Evolutionary conservation across 2,329 filamentous ascomycete genomes (phyloP).

Genomic region (Microsporum ferrugineum): DNA sequence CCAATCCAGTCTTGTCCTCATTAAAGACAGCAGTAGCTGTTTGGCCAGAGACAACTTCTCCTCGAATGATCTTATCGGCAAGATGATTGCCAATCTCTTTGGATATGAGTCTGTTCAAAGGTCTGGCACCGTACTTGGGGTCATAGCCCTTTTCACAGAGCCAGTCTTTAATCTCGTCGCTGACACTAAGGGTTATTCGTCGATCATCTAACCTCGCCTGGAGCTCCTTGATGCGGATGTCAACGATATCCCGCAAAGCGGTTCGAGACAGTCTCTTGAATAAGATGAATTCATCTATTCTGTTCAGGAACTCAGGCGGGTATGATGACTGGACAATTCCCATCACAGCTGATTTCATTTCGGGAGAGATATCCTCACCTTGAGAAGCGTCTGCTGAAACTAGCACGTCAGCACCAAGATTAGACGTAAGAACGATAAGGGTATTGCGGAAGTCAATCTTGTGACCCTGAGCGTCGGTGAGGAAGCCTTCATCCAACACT

Average conservation of each 20-base stretch:
- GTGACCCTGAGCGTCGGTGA: constrained; percentile 90
- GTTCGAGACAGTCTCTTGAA: constrained; percentile 73
- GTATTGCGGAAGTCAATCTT: constrained; percentile 96
- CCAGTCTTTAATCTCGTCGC: constrained; percentile 66
- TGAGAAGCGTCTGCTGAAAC: constrained; percentile 60
- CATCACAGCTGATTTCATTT: constrained; percentile 71
- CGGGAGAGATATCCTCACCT: constrained; percentile 59
- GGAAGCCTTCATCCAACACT: constrained; percentile 88
- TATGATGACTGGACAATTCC: constrained; percentile 66
- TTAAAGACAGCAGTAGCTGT: constrained; percentile 59
- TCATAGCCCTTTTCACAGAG: constrained; percentile 84
- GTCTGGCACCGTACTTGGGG: constrained; percentile 78
- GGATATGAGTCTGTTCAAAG: constrained; percentile 79
- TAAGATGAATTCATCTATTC: constrained; percentile 92
- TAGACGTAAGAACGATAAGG: constrained; percentile 90
- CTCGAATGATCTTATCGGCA: constrained; percentile 84
- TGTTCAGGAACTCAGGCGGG: constrained; percentile 89
- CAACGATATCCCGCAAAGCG: constrained; percentile 82
- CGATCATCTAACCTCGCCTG: constrained; percentile 74
- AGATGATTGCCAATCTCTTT: constrained; percentile 81
- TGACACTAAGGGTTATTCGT: constrained; percentile 64
- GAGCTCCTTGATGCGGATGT: constrained; percentile 78
- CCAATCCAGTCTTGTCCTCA: constrained; percentile 48
- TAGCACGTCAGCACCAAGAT: constrained; percentile 84
- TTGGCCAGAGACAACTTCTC: constrained; percentile 65